Evolutionary conservation across 164 flowering plant genomes (phyloP).

Genomic region (Houttuynia cordata): DNA sequence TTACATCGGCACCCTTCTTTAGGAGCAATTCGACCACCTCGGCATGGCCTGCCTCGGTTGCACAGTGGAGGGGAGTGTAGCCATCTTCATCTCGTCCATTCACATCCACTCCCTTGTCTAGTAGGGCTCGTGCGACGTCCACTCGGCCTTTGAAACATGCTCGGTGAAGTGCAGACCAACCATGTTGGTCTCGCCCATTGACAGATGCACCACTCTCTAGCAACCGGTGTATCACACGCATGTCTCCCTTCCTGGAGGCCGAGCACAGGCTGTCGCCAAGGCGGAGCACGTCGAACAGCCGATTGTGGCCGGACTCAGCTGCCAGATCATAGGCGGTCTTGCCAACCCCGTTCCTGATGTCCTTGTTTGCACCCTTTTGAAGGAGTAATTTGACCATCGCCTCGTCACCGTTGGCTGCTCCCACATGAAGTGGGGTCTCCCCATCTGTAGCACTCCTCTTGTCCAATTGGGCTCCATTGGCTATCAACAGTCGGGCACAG

Average conservation of each 20-base stretch:
- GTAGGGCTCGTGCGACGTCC: conserved; percentile 27
- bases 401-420: conserved; percentile 50
- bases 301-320: conserved; percentile 37
- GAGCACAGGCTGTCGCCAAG: conserved; percentile 48
- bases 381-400: conserved; percentile 48
- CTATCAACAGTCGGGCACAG: conserved; percentile 40
- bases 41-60: conserved; percentile 47
- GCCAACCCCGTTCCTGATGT: conserved; percentile 35
- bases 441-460: conserved; percentile 23
- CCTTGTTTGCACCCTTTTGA: conserved; percentile 61
- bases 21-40: conserved; percentile 52
- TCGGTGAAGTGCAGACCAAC: conserved; percentile 66
- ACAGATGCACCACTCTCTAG: conserved; percentile 48
- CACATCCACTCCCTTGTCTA: conserved; percentile 41
- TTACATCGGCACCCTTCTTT: conserved; percentile 54
- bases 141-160: conserved; percentile 49
- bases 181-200: conserved; percentile 58
- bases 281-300: conserved; percentile 41
- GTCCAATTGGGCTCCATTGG: conserved; percentile 34
- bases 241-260: conserved; percentile 59
- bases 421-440: conserved; percentile 49
- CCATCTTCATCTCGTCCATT: conserved; percentile 64
- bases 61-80: conserved; percentile 63
- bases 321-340: conserved; percentile 60
- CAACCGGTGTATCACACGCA: conserved; percentile 28